phyloP scores from a whole-genome alignment of 805 yeast species.

The Candida nonsorbophila region DNA sequence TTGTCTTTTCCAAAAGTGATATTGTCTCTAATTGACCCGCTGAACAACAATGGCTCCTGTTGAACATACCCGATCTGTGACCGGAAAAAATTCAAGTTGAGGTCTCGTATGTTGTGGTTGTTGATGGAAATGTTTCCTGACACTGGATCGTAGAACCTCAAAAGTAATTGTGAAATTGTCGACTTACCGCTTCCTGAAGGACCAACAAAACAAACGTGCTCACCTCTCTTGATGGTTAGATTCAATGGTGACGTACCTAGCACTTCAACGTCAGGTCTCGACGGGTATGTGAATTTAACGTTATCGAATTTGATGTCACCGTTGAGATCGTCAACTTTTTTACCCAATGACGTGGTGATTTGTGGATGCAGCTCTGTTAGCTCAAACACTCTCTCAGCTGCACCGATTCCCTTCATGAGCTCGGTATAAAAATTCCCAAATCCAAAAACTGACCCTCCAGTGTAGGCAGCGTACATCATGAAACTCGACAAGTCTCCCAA shows the following conservation, averaged over 20 bases:
- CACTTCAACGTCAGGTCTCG: constrained; percentile 66
- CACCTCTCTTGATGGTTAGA: constrained; percentile 67
- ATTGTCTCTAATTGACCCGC: constrained; percentile 82
- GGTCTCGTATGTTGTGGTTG: constrained; percentile 52
- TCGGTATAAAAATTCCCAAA: constrained; percentile 88
- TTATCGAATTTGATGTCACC: constrained; percentile 60
- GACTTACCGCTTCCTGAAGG: constrained; percentile 98
- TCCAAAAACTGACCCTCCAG: constrained; percentile 91
- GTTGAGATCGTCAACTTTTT: constrained; percentile 32
- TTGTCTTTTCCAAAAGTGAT: constrained; percentile 68
- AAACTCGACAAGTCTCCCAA: constrained; percentile 89
- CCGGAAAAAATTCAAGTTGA: constrained; percentile 71
- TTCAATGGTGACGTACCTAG: constrained; percentile 47
- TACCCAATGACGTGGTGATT: constrained; percentile 65
- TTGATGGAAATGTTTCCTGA: constrained; percentile 63
- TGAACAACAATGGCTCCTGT: constrained; percentile 86
- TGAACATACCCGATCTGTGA: constrained; percentile 82
- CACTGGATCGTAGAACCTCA: constrained; percentile 79
- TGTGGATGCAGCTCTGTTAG: constrained; percentile 71
- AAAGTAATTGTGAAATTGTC: constrained; percentile 71
- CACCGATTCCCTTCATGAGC: constrained; percentile 96
- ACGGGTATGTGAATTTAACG: constrained; percentile 75
- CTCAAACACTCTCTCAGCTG: constrained; percentile 88
- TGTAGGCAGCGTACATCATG: constrained; percentile 91
- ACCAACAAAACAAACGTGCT: constrained; percentile 90